Percentiles rank a stretch among this genome's conserved stretches.
Evolutionary conservation across 2,329 filamentous ascomycete genomes (phyloP).

Genomic region (Metarhizium anisopliae): DNA sequence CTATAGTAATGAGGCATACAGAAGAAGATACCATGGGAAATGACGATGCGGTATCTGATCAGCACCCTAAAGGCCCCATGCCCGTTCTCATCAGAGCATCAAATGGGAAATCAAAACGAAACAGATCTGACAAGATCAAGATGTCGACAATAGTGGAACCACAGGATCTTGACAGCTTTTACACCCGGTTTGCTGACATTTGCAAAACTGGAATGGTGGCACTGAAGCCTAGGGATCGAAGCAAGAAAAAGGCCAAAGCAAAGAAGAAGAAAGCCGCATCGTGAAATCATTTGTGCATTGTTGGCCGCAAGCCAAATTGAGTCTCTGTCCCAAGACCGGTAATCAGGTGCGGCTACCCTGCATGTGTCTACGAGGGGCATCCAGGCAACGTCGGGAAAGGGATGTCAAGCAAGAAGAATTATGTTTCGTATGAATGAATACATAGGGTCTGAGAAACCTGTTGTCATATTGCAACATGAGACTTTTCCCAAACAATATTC

Average conservation of each 20-base stretch:
- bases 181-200: conserved; percentile 74
- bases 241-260: conserved; percentile 73
- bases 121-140: conserved; percentile 55
- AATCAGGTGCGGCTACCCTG: too few species aligned
- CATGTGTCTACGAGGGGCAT: too few species aligned
- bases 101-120: conserved; percentile 61
- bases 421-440: too few species aligned
- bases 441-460: too few species aligned
- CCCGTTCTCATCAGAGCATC: conserved; percentile 77
- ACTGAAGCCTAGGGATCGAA: conserved; percentile 88
- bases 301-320: neutral
- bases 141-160: conserved; percentile 75
- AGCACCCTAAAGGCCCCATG: conserved; percentile 47
- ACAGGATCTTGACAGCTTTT: conserved; percentile 71
- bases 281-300: conserved; percentile 3
- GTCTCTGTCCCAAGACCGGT: neutral
- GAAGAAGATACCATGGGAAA: conserved; percentile 16
- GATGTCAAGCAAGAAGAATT: too few species aligned
- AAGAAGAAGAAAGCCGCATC: conserved; percentile 53
- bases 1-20: neutral
- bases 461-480: too few species aligned
- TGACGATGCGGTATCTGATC: conserved; percentile 50
- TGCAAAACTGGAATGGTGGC: conserved; percentile 84
- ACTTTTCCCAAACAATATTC: too few species aligned
- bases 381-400: too few species aligned